phyloP scores from a whole-genome alignment of 805 yeast species.

The Schwanniomyces vanrijiae region DNA sequence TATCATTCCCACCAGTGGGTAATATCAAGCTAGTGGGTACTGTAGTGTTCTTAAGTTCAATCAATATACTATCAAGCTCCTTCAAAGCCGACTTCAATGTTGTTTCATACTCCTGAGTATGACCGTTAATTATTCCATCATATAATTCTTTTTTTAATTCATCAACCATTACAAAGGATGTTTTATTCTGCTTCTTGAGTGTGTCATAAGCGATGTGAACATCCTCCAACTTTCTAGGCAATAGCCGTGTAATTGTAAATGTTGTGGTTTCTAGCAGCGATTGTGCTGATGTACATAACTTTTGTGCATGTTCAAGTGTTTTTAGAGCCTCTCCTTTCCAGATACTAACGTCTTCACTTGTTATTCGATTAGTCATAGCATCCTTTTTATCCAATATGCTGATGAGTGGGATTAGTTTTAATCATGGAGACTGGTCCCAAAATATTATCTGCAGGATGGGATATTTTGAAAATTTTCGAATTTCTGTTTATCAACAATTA shows the following conservation, averaged over 20 bases:
- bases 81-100: constrained; percentile 22
- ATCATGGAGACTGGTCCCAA: background rate
- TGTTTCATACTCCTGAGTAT: constrained; percentile 6
- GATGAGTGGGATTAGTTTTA: background rate
- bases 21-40: constrained; percentile 26
- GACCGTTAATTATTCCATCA: constrained; percentile 4
- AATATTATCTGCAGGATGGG: background rate
- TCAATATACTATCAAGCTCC: constrained; percentile 23
- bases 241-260: constrained; percentile 18
- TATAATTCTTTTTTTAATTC: constrained; percentile 12
- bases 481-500: background rate
- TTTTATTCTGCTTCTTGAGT: constrained; percentile 15
- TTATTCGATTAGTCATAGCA: background rate
- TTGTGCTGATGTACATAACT: constrained; percentile 34
- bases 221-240: constrained; percentile 24
- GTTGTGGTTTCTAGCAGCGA: constrained; percentile 23
- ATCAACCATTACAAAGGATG: constrained; percentile 13
- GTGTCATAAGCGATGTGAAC: constrained; percentile 13
- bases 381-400: background rate
- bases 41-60: constrained; percentile 19
- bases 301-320: constrained; percentile 29
- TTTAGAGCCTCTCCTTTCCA: constrained; percentile 33
- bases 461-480: background rate
- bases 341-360: constrained; percentile 10
- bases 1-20: constrained; percentile 1